These are phyloP conservation scores for Opeltia flavorubescens DNA, from an alignment of 495 filamentous ascomycete species.

Conservation along the genomic window DNA sequence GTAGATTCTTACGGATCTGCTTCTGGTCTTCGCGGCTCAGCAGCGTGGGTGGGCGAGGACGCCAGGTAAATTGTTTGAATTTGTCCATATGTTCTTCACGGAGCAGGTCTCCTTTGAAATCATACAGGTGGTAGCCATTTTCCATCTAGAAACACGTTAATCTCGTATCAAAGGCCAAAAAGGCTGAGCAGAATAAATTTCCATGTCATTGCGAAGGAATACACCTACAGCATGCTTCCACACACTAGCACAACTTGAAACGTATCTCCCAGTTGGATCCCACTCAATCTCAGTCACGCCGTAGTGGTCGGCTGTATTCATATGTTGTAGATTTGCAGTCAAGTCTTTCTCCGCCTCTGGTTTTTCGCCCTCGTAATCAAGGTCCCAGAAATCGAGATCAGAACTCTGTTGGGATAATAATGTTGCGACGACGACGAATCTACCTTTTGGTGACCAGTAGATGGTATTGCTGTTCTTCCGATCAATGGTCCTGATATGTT, in stretches of 20 bases:
- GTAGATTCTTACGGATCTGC: constrained; percentile 91
- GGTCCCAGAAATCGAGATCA: constrained; percentile 93
- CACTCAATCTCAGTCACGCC: constrained; percentile 95
- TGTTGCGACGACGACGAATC: constrained; percentile 86
- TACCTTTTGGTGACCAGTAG: constrained; percentile 96
- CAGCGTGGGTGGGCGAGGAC: constrained; percentile 76
- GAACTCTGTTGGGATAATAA: constrained; percentile 83
- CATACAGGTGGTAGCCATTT: constrained; percentile 96
- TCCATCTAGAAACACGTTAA: constrained; percentile 57
- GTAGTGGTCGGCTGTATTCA: constrained; percentile 88
- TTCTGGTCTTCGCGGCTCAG: constrained; percentile 93
- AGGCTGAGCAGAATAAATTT: constrained; percentile 14
- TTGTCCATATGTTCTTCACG: constrained; percentile 89
- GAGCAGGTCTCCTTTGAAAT: constrained; percentile 80
- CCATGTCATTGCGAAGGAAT: background rate
- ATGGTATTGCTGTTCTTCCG: constrained; percentile 99
- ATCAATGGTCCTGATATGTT: constrained; percentile 79
- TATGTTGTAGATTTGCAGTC: constrained; percentile 82
- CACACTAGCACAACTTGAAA: constrained; percentile 77
- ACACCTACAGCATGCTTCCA: constrained; percentile 85
- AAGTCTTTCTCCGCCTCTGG: constrained; percentile 83
- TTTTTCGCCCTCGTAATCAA: constrained; percentile 97
- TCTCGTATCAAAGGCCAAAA: background rate
- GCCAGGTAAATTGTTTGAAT: constrained; percentile 95
- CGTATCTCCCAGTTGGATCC: constrained; percentile 91